Conservation (phyloP, 225 moss, liverwort and hornwort genomes). For the Neckera pumila region DNA sequence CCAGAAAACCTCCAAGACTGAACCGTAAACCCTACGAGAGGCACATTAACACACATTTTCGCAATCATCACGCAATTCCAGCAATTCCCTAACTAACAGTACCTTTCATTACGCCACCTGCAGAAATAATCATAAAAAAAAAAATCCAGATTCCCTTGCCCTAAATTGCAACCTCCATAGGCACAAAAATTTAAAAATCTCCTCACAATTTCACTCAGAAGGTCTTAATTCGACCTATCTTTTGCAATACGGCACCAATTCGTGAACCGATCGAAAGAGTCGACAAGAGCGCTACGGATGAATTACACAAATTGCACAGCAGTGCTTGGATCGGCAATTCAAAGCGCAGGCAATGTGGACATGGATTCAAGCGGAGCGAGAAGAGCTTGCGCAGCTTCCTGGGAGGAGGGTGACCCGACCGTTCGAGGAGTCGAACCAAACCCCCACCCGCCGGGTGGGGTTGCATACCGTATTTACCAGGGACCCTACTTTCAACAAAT, state of each 20-base stretch:
- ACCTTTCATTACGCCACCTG: not conserved
- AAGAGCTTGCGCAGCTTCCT: not conserved
- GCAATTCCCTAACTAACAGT: not conserved
- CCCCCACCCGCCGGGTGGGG: not conserved
- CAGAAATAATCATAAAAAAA: not conserved
- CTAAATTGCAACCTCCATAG: not conserved
- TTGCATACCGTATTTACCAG: not conserved
- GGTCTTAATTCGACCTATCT: not conserved
- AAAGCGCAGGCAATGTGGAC: not conserved
- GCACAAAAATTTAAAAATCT: not conserved
- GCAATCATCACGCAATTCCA: not conserved
- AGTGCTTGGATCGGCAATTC: not conserved
- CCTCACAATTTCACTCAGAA: not conserved
- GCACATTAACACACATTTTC: not conserved
- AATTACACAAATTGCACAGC: not conserved
- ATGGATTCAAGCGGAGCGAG: not conserved
- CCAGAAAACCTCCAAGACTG: constrained; percentile 17
- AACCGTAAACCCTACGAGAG: constrained; percentile 14
- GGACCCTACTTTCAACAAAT: not conserved
- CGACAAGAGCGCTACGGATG: not conserved
- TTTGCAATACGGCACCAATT: not conserved
- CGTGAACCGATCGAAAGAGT: not conserved
- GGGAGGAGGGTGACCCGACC: not conserved
- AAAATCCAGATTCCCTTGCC: not conserved
- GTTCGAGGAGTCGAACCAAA: not conserved